Evolutionary conservation across 257 asterid species (phyloP).

Genomic region (Jacaranda mimosifolia): DNA sequence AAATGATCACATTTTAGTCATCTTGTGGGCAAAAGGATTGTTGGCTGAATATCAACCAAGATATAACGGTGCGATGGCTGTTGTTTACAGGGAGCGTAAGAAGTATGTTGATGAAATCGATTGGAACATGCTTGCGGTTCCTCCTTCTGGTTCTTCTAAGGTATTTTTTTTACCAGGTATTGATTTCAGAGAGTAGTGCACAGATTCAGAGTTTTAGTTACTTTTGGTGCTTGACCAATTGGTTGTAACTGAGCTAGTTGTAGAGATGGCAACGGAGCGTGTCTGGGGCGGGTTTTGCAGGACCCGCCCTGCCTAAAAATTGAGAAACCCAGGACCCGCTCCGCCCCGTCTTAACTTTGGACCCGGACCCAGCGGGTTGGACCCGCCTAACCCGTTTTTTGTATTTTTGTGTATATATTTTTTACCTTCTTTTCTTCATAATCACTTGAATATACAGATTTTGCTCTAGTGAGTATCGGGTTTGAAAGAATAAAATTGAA

Average conservation of each 20-base stretch:
- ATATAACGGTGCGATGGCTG: slow-evolving; percentile 97
- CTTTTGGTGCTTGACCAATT: slow-evolving; percentile 17
- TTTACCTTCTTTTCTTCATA: too few species aligned
- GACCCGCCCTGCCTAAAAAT: too few species aligned
- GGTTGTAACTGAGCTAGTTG: not conserved
- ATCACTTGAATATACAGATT: too few species aligned
- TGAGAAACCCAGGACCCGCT: too few species aligned
- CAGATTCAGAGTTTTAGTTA: not conserved
- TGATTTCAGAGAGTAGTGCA: not conserved
- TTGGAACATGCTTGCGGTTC: slow-evolving; percentile 98
- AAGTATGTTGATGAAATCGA: slow-evolving; percentile 93
- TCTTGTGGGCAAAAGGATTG: slow-evolving; percentile 92
- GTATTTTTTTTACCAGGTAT: slow-evolving; percentile 44
- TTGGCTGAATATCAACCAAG: slow-evolving; percentile 93
- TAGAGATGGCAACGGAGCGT: too few species aligned
- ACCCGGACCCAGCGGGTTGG: too few species aligned
- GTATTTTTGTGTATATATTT: too few species aligned
- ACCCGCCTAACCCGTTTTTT: too few species aligned
- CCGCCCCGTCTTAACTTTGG: too few species aligned
- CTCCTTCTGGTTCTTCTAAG: slow-evolving; percentile 92
- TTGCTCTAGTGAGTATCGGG: too few species aligned
- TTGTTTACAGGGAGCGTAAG: slow-evolving; percentile 94
- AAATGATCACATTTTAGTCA: slow-evolving; percentile 7
- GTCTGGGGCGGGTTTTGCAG: too few species aligned
- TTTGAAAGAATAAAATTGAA: too few species aligned